These are phyloP conservation scores for Penicillium crystallinum DNA, from an alignment of 495 filamentous ascomycete species.

Conservation along the genomic window DNA sequence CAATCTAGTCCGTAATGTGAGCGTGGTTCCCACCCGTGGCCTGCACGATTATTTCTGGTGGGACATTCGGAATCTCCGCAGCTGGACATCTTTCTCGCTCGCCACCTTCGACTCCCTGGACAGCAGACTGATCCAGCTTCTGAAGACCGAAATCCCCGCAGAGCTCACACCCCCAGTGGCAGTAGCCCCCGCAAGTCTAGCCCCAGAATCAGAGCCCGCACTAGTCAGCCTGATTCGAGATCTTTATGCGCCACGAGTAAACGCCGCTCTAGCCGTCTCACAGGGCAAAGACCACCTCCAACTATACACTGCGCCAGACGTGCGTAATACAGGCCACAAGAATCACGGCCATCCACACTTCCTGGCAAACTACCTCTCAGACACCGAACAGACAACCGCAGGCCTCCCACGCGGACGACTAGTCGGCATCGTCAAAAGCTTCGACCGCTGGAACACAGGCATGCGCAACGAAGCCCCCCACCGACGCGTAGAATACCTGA, in stretches of 20 bases:
- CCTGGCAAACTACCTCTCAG: conserved; percentile 64
- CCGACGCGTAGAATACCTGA: conserved; percentile 78
- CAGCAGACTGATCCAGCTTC: conserved; percentile 64
- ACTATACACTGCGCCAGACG: conserved; percentile 52
- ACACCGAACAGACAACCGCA: conserved; percentile 64
- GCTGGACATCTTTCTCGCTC: conserved; percentile 74
- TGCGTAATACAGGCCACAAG: conserved; percentile 46
- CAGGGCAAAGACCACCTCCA: conserved; percentile 56
- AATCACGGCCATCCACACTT: conserved; percentile 55
- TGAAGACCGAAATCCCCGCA: conserved; percentile 62
- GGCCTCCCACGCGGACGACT: conserved; percentile 72
- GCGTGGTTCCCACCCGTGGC: conserved; percentile 61
- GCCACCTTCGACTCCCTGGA: conserved; percentile 62
- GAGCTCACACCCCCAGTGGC: conserved; percentile 57
- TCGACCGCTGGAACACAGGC: conserved; percentile 88
- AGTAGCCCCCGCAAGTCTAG: conserved; percentile 45
- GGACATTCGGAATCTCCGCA: conserved; percentile 81
- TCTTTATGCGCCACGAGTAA: conserved; percentile 72
- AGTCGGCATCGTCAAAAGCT: conserved; percentile 82
- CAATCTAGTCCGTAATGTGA: conserved; percentile 74
- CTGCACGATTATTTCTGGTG: conserved; percentile 85
- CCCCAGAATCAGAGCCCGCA: conserved; percentile 68
- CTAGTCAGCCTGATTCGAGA: conserved; percentile 64
- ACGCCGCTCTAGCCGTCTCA: conserved; percentile 66
- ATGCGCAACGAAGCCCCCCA: conserved; percentile 80